Percentiles rank a stretch among this genome's conserved stretches.
Conservation (phyloP, 1,284 basidiomycete species). For the Marasmius sp. region DNA sequence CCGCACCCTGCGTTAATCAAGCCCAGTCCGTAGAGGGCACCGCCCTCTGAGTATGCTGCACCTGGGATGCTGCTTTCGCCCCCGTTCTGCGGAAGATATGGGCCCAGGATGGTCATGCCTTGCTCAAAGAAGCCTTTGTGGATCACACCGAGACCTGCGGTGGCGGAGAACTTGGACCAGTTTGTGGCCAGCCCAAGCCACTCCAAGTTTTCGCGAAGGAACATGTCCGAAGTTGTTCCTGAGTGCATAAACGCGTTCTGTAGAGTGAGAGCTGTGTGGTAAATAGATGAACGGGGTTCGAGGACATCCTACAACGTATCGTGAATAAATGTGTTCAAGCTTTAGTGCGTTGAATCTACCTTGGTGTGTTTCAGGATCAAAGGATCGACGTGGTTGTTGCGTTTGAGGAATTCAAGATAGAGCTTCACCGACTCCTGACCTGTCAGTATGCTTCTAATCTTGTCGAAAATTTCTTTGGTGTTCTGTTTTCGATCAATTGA, state of each 20-base stretch:
- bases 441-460: slow-evolving; percentile 78
- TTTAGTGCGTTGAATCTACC: slow-evolving; percentile 40
- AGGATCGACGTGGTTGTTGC: slow-evolving; percentile 91
- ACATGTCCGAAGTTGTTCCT: slow-evolving; percentile 90
- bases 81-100: slow-evolving; percentile 82
- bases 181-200: slow-evolving; percentile 93
- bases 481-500: slow-evolving; percentile 38
- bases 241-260: slow-evolving; percentile 97
- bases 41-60: slow-evolving; percentile 88
- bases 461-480: slow-evolving; percentile 64
- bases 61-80: slow-evolving; percentile 72
- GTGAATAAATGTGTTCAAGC: slow-evolving; percentile 3
- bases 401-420: slow-evolving; percentile 91
- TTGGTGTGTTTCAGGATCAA: slow-evolving; percentile 91
- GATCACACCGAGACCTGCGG: slow-evolving; percentile 93
- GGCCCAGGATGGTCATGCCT: slow-evolving; percentile 89
- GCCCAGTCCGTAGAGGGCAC: slow-evolving; percentile 91
- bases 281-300: slow-evolving; percentile 94
- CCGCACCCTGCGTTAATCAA: slow-evolving; percentile 90
- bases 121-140: slow-evolving; percentile 95
- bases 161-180: slow-evolving; percentile 97
- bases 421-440: slow-evolving; percentile 90
- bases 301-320: slow-evolving; percentile 66
- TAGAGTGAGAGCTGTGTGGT: slow-evolving; percentile 92
- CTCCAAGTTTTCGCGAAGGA: slow-evolving; percentile 92